Evolutionary conservation across 1,284 basidiomycete genomes (phyloP).

Genomic region (Tremellales sp.): DNA sequence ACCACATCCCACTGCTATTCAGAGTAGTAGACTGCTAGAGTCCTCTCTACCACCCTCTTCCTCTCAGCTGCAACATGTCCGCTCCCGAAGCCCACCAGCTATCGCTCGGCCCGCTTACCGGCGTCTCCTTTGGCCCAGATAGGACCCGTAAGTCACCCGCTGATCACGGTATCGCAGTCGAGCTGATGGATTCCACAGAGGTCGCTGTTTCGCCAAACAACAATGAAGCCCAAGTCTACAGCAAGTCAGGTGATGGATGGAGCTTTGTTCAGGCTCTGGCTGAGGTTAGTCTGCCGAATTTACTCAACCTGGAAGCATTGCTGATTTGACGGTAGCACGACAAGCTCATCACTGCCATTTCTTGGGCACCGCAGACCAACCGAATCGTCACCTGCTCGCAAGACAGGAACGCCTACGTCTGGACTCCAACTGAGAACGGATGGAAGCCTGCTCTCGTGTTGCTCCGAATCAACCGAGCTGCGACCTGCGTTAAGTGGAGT

Average conservation of each 20-base stretch:
- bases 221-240: constrained; percentile 81
- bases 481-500: constrained; percentile 93
- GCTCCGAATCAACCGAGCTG: constrained; percentile 90
- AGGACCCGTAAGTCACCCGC: constrained; percentile 62
- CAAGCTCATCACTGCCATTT: constrained; percentile 95
- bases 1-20: not conserved
- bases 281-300: constrained; percentile 59
- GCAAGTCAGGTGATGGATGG: constrained; percentile 65
- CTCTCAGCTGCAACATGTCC: constrained; percentile 60
- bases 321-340: constrained; percentile 70
- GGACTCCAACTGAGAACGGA: constrained; percentile 75
- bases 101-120: constrained; percentile 76
- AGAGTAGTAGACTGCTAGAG: constrained; percentile 29
- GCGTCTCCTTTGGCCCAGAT: constrained; percentile 89
- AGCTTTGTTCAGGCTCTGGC: constrained; percentile 71
- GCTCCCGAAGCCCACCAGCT: constrained; percentile 72
- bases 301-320: not conserved
- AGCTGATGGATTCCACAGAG: constrained; percentile 55
- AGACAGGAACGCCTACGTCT: constrained; percentile 98
- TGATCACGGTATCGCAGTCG: not conserved
- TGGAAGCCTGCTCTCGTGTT: constrained; percentile 99
- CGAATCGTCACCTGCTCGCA: constrained; percentile 97
- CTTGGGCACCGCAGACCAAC: constrained; percentile 96
- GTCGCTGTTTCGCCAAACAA: constrained; percentile 88
- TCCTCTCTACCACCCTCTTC: constrained; percentile 11